Evolutionary conservation across 1,284 basidiomycete species (phyloP).

Genomic region (Bjerkandera adusta): DNA sequence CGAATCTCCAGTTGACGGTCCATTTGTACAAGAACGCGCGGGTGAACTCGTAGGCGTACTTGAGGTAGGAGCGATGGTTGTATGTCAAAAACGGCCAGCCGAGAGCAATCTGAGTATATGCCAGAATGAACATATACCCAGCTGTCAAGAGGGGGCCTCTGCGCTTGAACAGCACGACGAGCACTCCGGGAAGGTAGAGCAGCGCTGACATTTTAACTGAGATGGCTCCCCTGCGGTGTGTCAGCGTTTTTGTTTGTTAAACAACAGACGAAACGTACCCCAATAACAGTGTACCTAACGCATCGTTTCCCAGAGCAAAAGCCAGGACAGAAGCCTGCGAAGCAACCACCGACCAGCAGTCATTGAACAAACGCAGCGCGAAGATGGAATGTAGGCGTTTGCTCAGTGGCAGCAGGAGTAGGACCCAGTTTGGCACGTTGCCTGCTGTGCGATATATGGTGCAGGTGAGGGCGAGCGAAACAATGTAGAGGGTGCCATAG

Average conservation of each 20-base stretch:
- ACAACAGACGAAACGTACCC: conserved; percentile 47
- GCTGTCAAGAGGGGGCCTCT: conserved; percentile 61
- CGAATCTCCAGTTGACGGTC: conserved; percentile 98
- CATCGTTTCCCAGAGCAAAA: conserved; percentile 58
- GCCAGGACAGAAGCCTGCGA: conserved; percentile 61
- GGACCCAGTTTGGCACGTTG: conserved; percentile 73
- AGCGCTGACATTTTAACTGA: conserved; percentile 97
- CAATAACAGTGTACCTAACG: conserved; percentile 64
- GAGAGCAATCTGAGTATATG: conserved; percentile 58
- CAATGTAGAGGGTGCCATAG: conserved; percentile 73
- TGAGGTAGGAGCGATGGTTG: conserved; percentile 66
- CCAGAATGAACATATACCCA: conserved; percentile 53
- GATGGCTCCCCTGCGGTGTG: conserved; percentile 66
- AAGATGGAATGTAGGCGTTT: conserved; percentile 96
- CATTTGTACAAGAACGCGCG: conserved; percentile 92
- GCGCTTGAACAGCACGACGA: conserved; percentile 78
- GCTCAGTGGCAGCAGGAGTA: conserved; percentile 81
- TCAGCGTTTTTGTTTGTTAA: neutral
- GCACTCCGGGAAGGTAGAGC: conserved; percentile 87
- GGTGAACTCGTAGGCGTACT: conserved; percentile 83
- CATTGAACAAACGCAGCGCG: conserved; percentile 92
- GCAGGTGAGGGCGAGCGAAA: conserved; percentile 62
- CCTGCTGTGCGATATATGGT: conserved; percentile 67
- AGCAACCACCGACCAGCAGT: conserved; percentile 80
- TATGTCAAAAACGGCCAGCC: conserved; percentile 73